Base-by-base conservation (phyloP, 148 eudicot species). In the Rhododendron vialii region DNA sequence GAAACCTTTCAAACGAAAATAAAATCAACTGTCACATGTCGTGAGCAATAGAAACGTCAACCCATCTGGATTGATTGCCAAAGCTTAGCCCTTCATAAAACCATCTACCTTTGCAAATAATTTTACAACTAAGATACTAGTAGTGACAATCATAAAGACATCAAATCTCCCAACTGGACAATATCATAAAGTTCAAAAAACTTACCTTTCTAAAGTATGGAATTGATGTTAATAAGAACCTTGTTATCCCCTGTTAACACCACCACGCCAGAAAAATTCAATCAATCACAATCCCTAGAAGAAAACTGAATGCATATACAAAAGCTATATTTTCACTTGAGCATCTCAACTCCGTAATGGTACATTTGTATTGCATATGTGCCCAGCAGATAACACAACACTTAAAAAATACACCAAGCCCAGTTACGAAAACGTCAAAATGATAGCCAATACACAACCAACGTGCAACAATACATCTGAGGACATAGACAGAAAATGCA, bases 151-250 rank as follows among this genome's bases (percentile, higher is more conserved):
- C 9, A 84, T 3, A 30, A 13, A 18, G 30, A 84, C 22, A 1
- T 30, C 24, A 47, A 77, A 85, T 11, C 84, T 67, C 45, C n/a
- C 24, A 30, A 83, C 7, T 14, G 36, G 67, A 57, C 36, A 43
- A 47, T 65, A 41, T n/a, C 55, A 36, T 3, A 13, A 76, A 82
- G 47, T 63, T 69, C 30, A 26, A 22, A 57, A 38, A 81, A 53
- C 4, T 38, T 82, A 97, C 99, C 99, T 93, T 90, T 91, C 98
- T 88, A 76, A 97, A 97, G 87, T 95, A 90, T 33, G 99, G 99
- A 85, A 97, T 94, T 81, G 86, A 57, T 18, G 98, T 97, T 74
- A 97, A 90, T 93, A 97, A 82, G 80, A 97, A 92, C 86, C 93
- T 93, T 10, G 98, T 94, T 74, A 48, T 90, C 10, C 99, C 99